Evolutionary conservation across 106 monocot species (phyloP), one percentile per base, ranked within the genome.

Genomic region (Allium sativum): DNA sequence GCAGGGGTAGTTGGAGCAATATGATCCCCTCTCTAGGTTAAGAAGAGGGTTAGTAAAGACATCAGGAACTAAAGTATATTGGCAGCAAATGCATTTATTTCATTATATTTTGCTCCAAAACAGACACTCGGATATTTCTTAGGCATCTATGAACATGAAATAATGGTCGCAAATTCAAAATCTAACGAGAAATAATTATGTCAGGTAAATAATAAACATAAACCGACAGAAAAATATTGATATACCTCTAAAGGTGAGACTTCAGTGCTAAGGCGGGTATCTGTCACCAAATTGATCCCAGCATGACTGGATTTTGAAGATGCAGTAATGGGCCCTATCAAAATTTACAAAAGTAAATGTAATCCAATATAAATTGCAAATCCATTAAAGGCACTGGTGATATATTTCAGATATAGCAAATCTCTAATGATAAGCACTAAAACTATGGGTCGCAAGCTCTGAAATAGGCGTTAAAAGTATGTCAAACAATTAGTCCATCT

Each of bases 181-280:
- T 31, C 31, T 31, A 31, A 31, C 2, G 31, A 31, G 31, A 31
- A 31, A 31, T 31, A 31, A 31, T 31, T 31, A 31, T 31, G 31
- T 31, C 48, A 50, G 0, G 15, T 50, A 15, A 50, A 50, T 6
- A 11, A 6, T 50, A 15, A 50, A 50, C 4, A 11, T 15, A 50
- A 50, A 50, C 48, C 8, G 3, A 15, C 48, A 12, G 13, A 50
- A 15, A 12, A 15, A 50, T 12, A 50, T 31, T 54, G 44, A 64
- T 80, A 64, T 80, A 91, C 96, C 92, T 88, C 82, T 52, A 62
- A 46, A 21, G 76, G 80, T 13, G 78, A 58, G 47, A 42, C 61
- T 67, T 84, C 84, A 82, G 62, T 77, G 52, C 42, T 68, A 52
- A 52, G 51, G 46, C 63, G 65, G 18, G 70, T 48, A 15, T 87